phyloP scores from a whole-genome alignment of 257 asterid genomes.

The Scutellaria baicalensis region DNA sequence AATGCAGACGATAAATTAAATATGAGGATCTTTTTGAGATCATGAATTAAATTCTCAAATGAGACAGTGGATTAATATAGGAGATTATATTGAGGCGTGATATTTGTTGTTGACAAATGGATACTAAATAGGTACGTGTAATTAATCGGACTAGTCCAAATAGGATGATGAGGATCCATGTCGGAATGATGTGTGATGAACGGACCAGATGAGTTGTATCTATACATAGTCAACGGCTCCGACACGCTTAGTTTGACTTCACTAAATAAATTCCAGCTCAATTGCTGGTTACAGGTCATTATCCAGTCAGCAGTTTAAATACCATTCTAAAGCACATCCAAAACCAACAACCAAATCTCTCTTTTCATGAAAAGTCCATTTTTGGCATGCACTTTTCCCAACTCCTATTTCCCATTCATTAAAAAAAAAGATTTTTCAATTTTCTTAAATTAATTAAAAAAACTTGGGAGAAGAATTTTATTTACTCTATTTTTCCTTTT shows the following conservation, averaged over 20 bases:
- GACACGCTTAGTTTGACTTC: slow-evolving; percentile 3
- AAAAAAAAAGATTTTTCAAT: too few relatives aligned
- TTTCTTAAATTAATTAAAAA: too few relatives aligned
- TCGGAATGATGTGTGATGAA: slow-evolving; percentile 10
- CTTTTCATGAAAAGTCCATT: too few relatives aligned
- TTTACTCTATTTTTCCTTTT: too few relatives aligned
- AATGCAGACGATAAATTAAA: too few relatives aligned
- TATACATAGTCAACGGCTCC: not conserved
- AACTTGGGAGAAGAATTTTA: too few relatives aligned
- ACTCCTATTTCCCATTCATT: too few relatives aligned
- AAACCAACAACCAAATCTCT: not conserved
- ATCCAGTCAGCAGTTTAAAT: slow-evolving; percentile 11
- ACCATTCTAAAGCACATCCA: not conserved
- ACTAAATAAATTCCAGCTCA: not conserved
- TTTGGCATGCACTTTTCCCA: too few relatives aligned
- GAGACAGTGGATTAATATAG: too few relatives aligned
- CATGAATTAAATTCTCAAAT: too few relatives aligned
- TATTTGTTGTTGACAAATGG: not conserved
- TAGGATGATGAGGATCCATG: slow-evolving; percentile 19
- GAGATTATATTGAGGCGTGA: not conserved
- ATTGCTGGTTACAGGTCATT: not conserved
- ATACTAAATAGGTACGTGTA: not conserved
- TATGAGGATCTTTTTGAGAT: too few relatives aligned
- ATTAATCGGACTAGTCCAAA: not conserved
- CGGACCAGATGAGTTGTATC: not conserved